Base-by-base conservation (phyloP, 2,329 filamentous ascomycete species). In the Scedosporium aurantiacum region DNA sequence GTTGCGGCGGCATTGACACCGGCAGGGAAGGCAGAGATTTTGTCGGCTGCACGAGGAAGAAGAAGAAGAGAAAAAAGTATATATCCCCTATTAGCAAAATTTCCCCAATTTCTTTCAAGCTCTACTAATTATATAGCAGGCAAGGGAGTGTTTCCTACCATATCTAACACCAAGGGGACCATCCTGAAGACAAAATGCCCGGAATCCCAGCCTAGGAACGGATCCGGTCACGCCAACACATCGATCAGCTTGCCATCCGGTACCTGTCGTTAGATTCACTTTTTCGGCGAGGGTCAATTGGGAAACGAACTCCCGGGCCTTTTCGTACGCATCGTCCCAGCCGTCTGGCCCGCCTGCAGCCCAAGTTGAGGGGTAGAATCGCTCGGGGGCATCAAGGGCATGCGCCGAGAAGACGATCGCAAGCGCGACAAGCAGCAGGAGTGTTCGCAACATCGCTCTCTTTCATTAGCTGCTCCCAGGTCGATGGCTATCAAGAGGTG, bases 231-330 rank as follows among this genome's bases (percentile, higher is more conserved):
- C 18, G 21, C 54, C 54, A 12, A 58, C 60, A 45, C 54, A 61
- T 12, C 54, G 60, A 18, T 58, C 60, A 7, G 60, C n/a, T 25
- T 18, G 21, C 54, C 54, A 58, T 18, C 60, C 54, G 1, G 60
- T 58, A 7, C 54, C 60, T 16, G 60, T 58, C 40, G 54, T 61
- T 40, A 58, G 37, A 21, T 58, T 56, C 50, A 57, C 60, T 21
- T 61, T 61, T 25, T 61, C 60, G 4, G 60, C 27, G 12, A 61
- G 32, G 23, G 54, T 61, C 40, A 61, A 37, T 28, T 61, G 60
- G 4, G 40, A 25, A 8, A 61, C 60, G 7, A 61, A 61, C 12
- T 50, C 55, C 1, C 21, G 8, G 1, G 60, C 60, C 60, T 61
- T 57, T 14, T 41, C 60, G 40, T 58, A 57, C 5, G 60, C 60